Evolutionary conservation across 306 rosid genomes (phyloP).

Genomic region (Quercus dentata): DNA sequence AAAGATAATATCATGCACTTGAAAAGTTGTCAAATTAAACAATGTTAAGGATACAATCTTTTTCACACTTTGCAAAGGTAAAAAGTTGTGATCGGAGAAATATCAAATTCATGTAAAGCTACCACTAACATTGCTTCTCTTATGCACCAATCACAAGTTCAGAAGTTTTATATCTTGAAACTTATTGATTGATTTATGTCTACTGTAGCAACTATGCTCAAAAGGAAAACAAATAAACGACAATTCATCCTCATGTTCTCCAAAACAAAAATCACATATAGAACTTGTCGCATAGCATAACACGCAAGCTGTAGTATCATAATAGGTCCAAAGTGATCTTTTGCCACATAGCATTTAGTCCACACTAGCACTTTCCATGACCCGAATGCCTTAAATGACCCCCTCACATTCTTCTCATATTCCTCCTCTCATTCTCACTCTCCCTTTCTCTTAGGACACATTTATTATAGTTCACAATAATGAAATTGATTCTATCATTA

Average conservation of each 20-base stretch:
- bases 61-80: no score
- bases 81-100: no score
- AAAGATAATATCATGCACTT: no score
- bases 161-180: no score
- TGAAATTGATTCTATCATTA: conserved; percentile 16
- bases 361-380: conserved; percentile 23
- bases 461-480: conserved; percentile 18
- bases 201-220: neutral
- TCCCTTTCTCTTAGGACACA: neutral
- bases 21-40: no score
- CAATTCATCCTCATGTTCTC: conserved; percentile 15
- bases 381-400: conserved; percentile 9
- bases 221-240: neutral
- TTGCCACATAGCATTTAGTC: conserved; percentile 6
- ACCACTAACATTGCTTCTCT: no score
- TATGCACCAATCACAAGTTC: no score
- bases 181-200: no score
- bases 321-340: conserved; percentile 2
- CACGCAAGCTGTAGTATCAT: conserved; percentile 20
- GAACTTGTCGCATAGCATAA: conserved; percentile 22
- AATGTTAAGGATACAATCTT: no score
- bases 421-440: neutral
- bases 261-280: conserved; percentile 6
- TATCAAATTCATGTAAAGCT: no score
- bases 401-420: neutral